Evolutionary conservation across 345 rosid genomes (phyloP), one percentile per base, ranked within the genome.

Genomic region (Eutrema heterophyllum): DNA sequence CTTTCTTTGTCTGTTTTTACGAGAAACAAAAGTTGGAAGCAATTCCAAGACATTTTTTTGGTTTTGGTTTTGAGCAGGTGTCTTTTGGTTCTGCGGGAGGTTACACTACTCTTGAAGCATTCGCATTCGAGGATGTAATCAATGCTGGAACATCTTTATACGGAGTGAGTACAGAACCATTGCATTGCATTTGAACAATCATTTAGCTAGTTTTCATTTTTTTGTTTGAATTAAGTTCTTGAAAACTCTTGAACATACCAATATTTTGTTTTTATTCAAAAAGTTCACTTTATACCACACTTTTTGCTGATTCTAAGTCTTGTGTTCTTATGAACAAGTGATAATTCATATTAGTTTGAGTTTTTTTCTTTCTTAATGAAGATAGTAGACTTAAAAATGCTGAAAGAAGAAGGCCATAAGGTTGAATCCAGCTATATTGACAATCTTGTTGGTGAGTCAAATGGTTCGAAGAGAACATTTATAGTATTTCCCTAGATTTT

Each of bases 51-150:
- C 48, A 24, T 33, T 29, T 58, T 49, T 79, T 21, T 21, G 21
- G 21, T 21, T 21, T 21, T 21, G 21, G 46, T 56, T 71, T 78
- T 78, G 33, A 75, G 63, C 67, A 92, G 97, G 89, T 90, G 77
- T 88, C 88, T 73, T 83, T 70, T 18, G 97, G 94, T 71, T 95
- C 99, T 67, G 99, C 99, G 51, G 97, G 99, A 65, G 97, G 99
- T 39, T 95, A 92, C 73, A 95, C 97, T 32, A 90, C 97, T 55
- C 89, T 92, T 78, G 99, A 97, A 52, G 80, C 99, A 59, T 91
- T 95, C 64, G 97, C 97, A 18, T 95, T 88, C 74, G 87, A 77
- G 80, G 86, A 95, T 63, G 85, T 84, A 13, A 92, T 95, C 76
- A 88, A 90, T 69, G 97, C 97, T 74, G 99, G 97, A 68, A 92